Percentiles rank a stretch among this genome's conserved stretches.
Evolutionary conservation across 495 filamentous ascomycete genomes (phyloP).

Genomic region (Talaromyces stipitatus): DNA sequence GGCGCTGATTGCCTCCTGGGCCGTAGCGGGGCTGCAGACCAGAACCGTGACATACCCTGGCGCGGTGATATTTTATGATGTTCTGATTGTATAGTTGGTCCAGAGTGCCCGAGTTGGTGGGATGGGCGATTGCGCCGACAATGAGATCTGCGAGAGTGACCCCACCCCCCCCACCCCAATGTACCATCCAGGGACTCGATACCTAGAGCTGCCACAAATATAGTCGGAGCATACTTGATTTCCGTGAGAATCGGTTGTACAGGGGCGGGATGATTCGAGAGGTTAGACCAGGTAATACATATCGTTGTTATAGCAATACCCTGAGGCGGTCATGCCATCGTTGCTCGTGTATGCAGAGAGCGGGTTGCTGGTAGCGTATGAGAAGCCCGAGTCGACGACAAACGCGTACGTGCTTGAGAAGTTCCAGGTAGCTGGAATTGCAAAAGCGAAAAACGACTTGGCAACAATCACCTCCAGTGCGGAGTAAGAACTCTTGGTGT

Average conservation of each 20-base stretch:
- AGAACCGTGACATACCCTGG: too few relatives aligned
- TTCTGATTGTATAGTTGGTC: conserved; percentile 19
- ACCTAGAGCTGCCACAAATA: conserved; percentile 15
- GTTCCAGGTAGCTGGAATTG: conserved; percentile 25
- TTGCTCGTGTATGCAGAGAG: conserved; percentile 13
- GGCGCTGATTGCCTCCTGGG: too few relatives aligned
- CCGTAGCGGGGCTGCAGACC: too few relatives aligned
- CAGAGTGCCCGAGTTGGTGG: conserved; percentile 8
- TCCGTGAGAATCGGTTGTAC: conserved; percentile 1
- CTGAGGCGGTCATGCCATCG: conserved; percentile 11
- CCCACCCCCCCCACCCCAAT: conserved; percentile 15
- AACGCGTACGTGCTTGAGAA: conserved; percentile 16
- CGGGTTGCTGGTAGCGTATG: conserved; percentile 14
- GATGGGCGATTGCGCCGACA: conserved; percentile 14
- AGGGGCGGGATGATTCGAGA: not conserved
- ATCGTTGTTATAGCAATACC: conserved; percentile 15
- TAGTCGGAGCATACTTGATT: conserved; percentile 9
- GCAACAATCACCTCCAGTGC: conserved; percentile 1
- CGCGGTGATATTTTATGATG: too few relatives aligned
- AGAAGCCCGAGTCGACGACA: conserved; percentile 22
- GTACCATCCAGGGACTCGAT: conserved; percentile 10
- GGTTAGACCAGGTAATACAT: conserved; percentile 23
- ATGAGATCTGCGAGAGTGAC: conserved; percentile 19
- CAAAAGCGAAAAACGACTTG: conserved; percentile 21
- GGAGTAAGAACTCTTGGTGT: not conserved